Conservation (phyloP, 2,329 filamentous ascomycete species). For the Monilinia polystroma region DNA sequence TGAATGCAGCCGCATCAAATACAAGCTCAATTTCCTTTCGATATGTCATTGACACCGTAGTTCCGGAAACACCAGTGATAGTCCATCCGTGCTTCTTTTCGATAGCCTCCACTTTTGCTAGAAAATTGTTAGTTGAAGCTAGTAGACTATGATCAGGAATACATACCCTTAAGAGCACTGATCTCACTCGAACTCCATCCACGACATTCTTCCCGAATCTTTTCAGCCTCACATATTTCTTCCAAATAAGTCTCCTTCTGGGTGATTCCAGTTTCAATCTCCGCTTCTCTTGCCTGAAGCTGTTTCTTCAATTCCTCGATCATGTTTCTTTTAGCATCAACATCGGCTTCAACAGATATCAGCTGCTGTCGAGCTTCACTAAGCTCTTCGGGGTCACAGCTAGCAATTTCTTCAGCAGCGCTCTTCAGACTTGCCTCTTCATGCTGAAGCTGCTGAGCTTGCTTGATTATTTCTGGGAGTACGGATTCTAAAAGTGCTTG, state of each 20-base stretch:
- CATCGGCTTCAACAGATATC: constrained; percentile 60
- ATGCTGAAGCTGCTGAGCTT: constrained; percentile 58
- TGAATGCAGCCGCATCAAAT: constrained; percentile 66
- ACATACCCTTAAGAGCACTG: constrained; percentile 69
- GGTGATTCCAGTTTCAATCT: constrained; percentile 60
- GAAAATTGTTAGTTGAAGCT: constrained; percentile 42
- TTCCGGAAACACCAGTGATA: constrained; percentile 62
- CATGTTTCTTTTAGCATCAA: constrained; percentile 66
- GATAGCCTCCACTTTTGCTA: constrained; percentile 63
- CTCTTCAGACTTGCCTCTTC: constrained; percentile 69
- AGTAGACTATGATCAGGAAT: neutral
- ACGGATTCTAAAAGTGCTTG: constrained; percentile 65
- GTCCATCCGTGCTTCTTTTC: constrained; percentile 70
- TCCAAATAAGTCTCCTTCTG: constrained; percentile 67
- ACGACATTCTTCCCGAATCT: constrained; percentile 79
- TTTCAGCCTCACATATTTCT: constrained; percentile 81
- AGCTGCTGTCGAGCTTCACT: constrained; percentile 70
- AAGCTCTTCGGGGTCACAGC: constrained; percentile 78
- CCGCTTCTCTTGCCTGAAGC: constrained; percentile 63
- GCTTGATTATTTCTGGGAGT: constrained; percentile 63
- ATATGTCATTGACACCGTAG: constrained; percentile 71
- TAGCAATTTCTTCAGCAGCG: constrained; percentile 71
- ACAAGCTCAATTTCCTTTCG: constrained; percentile 69
- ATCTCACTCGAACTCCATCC: constrained; percentile 88
- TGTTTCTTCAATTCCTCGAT: constrained; percentile 67